A percentile compares a stretch with the other conserved stretches of the same genome.
Conservation (phyloP, 2,329 filamentous ascomycete genomes). For the Bipolaris bicolor region DNA sequence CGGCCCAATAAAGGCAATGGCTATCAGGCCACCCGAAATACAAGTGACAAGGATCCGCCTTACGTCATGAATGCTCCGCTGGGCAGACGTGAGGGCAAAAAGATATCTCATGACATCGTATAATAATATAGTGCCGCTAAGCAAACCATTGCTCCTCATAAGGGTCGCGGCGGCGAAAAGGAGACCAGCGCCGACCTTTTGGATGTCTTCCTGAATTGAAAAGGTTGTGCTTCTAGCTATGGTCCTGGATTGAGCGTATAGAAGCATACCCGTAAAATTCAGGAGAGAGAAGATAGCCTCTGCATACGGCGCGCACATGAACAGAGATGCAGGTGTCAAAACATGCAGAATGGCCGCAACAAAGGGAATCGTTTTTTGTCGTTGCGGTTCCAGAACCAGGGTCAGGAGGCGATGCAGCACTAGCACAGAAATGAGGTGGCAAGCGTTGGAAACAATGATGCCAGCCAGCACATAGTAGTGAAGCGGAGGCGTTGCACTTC, state of each 20-base stretch:
- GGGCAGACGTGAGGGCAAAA: conserved; percentile 44
- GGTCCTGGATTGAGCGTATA: conserved; percentile 63
- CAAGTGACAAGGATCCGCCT: conserved; percentile 65
- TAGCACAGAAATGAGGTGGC: conserved; percentile 77
- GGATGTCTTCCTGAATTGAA: conserved; percentile 45
- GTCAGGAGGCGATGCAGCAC: conserved; percentile 71
- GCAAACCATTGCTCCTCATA: conserved; percentile 83
- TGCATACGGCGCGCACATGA: conserved; percentile 84
- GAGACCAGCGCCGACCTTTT: conserved; percentile 67
- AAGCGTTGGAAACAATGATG: conserved; percentile 71
- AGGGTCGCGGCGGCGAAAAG: conserved; percentile 74
- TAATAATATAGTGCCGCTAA: conserved; percentile 79
- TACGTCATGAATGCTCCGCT: conserved; percentile 49
- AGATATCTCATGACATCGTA: conserved; percentile 51
- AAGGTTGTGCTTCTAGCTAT: conserved; percentile 28
- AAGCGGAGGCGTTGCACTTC: conserved; percentile 16
- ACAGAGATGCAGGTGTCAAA: conserved; percentile 85
- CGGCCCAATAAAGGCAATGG: conserved; percentile 70
- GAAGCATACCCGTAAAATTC: conserved; percentile 73
- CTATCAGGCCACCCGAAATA: conserved; percentile 71
- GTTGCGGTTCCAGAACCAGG: conserved; percentile 52
- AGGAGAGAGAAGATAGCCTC: conserved; percentile 81
- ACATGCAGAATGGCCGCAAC: conserved; percentile 76
- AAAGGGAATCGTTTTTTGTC: conserved; percentile 62
- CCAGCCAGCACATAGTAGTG: conserved; percentile 59